Conservation (phyloP, 169 alveolate species). For the Plasmodium gonderi region DNA sequence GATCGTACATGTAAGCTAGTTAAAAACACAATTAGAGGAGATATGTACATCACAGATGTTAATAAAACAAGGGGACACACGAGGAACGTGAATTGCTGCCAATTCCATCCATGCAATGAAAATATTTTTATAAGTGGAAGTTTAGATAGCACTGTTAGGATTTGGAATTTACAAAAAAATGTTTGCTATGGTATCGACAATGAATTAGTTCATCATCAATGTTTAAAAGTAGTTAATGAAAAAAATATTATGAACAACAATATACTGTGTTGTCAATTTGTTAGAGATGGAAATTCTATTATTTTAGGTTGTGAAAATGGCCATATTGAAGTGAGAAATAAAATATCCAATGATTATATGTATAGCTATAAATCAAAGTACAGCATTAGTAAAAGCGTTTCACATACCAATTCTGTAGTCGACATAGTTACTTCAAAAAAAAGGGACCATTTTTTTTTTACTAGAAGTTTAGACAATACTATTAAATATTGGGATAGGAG, state of each 20-base stretch:
- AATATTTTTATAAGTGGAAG: conserved; percentile 78
- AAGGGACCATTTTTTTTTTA: conserved; percentile 26
- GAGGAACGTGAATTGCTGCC: conserved; percentile 79
- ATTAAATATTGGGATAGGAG: conserved; percentile 58
- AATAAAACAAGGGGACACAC: conserved; percentile 83
- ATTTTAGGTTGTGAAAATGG: conserved; percentile 56
- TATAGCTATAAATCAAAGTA: conserved; percentile 12
- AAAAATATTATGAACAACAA: conserved; percentile 39
- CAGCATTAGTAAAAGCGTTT: not conserved
- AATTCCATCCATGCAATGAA: conserved; percentile 70
- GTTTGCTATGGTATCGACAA: conserved; percentile 42
- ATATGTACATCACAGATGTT: conserved; percentile 83
- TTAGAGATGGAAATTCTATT: conserved; percentile 40
- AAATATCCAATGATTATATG: conserved; percentile 50
- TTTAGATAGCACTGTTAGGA: conserved; percentile 83
- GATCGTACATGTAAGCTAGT: conserved; percentile 67
- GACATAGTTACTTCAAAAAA: conserved; percentile 43
- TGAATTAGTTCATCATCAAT: conserved; percentile 44
- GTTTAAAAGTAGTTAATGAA: conserved; percentile 48
- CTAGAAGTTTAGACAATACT: conserved; percentile 44
- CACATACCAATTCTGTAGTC: conserved; percentile 27
- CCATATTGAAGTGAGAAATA: conserved; percentile 33
- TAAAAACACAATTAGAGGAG: conserved; percentile 81
- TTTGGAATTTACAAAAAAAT: conserved; percentile 76
- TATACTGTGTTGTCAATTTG: conserved; percentile 29